Evolutionary conservation across 768 basidiomycete genomes (phyloP).

Genomic region (Russula sp.): DNA sequence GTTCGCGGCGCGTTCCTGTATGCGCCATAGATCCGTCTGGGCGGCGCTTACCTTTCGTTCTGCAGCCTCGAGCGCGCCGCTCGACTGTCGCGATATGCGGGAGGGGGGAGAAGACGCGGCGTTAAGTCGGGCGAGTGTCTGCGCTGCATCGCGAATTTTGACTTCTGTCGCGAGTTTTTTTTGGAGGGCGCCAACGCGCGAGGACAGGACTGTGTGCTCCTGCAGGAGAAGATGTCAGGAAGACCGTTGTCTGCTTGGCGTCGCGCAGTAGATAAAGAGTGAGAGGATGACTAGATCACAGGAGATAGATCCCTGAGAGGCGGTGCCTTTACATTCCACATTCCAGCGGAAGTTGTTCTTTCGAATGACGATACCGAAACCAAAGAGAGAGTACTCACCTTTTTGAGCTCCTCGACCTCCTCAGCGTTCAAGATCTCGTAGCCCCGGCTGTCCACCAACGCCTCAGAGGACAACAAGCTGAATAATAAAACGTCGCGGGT

Average conservation of each 20-base stretch:
- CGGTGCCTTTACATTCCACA: neutral
- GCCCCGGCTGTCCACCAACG: slow-evolving; percentile 83
- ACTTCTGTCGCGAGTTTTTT: slow-evolving; percentile 76
- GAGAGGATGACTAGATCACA: neutral
- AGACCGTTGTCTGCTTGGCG: no score
- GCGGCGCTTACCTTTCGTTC: slow-evolving; percentile 62
- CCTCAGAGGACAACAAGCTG: slow-evolving; percentile 87
- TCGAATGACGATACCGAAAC: neutral
- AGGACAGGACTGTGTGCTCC: slow-evolving; percentile 68
- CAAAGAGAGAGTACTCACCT: slow-evolving; percentile 36
- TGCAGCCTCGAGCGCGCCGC: slow-evolving; percentile 67
- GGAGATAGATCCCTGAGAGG: neutral
- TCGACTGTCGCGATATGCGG: slow-evolving; percentile 53
- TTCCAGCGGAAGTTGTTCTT: neutral
- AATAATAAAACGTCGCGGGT: slow-evolving; percentile 81
- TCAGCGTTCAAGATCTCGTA: slow-evolving; percentile 71
- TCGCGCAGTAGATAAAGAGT: neutral
- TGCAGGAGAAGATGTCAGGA: slow-evolving; percentile 29
- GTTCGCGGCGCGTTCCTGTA: slow-evolving; percentile 59
- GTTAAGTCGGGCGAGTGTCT: slow-evolving; percentile 66
- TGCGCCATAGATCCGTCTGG: slow-evolving; percentile 62
- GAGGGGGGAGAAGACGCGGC: slow-evolving; percentile 35
- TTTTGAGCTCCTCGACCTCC: slow-evolving; percentile 63
- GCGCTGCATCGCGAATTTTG: slow-evolving; percentile 81
- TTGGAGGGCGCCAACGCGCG: slow-evolving; percentile 55